Conservation (phyloP, 805 yeast species). For the Pichia cabralensis region DNA sequence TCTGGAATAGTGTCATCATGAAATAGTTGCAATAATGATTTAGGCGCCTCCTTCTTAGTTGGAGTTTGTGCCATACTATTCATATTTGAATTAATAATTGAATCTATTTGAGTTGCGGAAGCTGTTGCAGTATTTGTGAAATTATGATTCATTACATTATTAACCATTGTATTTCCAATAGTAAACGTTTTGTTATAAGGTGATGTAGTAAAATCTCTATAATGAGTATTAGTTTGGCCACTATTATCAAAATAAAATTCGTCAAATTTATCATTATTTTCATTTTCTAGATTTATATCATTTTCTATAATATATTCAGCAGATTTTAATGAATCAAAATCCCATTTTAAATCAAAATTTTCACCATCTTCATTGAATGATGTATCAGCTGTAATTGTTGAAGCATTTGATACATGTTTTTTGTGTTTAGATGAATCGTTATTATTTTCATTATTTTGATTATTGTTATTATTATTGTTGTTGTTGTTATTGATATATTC, state of each 20-base stretch:
- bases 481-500: constrained; percentile 11
- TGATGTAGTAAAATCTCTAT: constrained; percentile 6
- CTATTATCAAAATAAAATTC: constrained; percentile 7
- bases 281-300: constrained; percentile 36
- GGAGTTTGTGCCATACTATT: constrained; percentile 15
- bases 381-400: constrained; percentile 2
- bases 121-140: constrained; percentile 10
- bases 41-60: constrained; percentile 49
- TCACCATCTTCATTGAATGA: constrained; percentile 17
- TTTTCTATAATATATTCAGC: constrained; percentile 66
- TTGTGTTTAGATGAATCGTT: neutral
- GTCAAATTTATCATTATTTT: constrained; percentile 13
- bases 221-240: no score
- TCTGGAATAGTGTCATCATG: no score
- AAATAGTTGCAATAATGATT: constrained; percentile 60
- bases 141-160: constrained; percentile 1
- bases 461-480: neutral
- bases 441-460: neutral
- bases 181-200: constrained; percentile 12
- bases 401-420: neutral
- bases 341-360: constrained; percentile 79
- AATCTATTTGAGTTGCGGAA: constrained; percentile 6
- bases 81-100: constrained; percentile 11
- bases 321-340: constrained; percentile 72
- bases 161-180: constrained; percentile 14